A percentile compares a stretch with the other conserved stretches of the same genome.
These are phyloP conservation scores for Lanmaoa pseudosensibilis DNA, from an alignment of 768 basidiomycete species.

Conservation along the genomic window DNA sequence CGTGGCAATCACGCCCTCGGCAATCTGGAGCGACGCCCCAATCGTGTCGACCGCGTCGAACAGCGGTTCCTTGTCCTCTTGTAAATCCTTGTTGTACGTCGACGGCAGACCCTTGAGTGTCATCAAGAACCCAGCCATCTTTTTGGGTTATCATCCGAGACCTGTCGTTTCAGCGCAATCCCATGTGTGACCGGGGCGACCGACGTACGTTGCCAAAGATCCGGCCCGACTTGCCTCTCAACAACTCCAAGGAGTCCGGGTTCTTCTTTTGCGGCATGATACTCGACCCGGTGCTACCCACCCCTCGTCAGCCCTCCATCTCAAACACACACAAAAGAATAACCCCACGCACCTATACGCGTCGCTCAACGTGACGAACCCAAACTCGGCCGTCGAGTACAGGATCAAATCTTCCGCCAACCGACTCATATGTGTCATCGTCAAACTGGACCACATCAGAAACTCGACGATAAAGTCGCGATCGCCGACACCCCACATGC, in stretches of 20 bases:
- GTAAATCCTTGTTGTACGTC: constrained; percentile 99
- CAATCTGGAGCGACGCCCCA: constrained; percentile 84
- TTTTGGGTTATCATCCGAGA: neutral
- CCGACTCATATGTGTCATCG: constrained; percentile 91
- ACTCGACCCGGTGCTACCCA: constrained; percentile 87
- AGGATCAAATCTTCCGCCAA: constrained; percentile 96
- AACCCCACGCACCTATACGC: constrained; percentile 77
- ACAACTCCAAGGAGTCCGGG: constrained; percentile 91
- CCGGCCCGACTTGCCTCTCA: constrained; percentile 93
- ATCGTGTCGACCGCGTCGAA: constrained; percentile 93
- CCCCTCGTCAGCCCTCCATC: neutral
- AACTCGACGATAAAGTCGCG: constrained; percentile 98
- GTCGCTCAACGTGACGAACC: constrained; percentile 93
- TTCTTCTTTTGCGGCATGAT: constrained; percentile 99
- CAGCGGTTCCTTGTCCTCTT: constrained; percentile 97
- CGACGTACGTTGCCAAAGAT: constrained; percentile 75
- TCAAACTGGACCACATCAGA: constrained; percentile 91
- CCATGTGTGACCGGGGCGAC: neutral
- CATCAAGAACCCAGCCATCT: constrained; percentile 97
- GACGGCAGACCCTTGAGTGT: constrained; percentile 96
- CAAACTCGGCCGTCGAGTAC: constrained; percentile 97
- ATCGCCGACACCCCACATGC: constrained; percentile 94
- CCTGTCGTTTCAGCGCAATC: neutral
- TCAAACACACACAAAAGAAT: neutral
- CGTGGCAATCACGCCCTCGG: constrained; percentile 92